Evolutionary conservation across 768 basidiomycete genomes (phyloP).

Genomic region (Russula earlei): DNA sequence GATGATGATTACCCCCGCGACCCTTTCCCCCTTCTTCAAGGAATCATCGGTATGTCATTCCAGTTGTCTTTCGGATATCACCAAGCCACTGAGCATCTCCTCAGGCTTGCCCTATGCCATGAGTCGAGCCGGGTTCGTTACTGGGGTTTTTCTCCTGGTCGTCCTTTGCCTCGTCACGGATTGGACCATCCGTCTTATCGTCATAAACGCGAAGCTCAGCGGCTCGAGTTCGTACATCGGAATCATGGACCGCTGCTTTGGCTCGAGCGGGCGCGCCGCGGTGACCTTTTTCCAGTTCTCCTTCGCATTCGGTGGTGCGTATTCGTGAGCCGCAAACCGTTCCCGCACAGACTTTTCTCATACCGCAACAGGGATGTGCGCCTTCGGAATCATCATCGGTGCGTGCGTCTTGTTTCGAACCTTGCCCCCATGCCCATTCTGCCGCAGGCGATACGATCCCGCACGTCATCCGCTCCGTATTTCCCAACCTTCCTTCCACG

Average conservation of each 20-base stretch:
- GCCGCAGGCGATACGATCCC: slow-evolving; percentile 84
- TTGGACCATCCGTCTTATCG: slow-evolving; percentile 96
- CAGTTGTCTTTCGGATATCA: not conserved
- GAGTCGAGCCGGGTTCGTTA: slow-evolving; percentile 88
- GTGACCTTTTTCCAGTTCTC: slow-evolving; percentile 97
- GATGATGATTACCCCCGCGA: not conserved
- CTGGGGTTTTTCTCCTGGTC: slow-evolving; percentile 74
- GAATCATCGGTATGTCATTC: slow-evolving; percentile 55
- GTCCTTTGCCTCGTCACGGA: slow-evolving; percentile 80
- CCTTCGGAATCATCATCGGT: slow-evolving; percentile 93
- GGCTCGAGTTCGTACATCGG: slow-evolving; percentile 88
- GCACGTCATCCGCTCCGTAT: slow-evolving; percentile 80
- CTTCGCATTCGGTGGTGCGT: slow-evolving; percentile 89
- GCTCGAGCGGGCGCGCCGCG: slow-evolving; percentile 80
- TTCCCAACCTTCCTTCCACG: slow-evolving; percentile 55
- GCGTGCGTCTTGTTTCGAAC: not conserved
- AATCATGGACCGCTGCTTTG: slow-evolving; percentile 92
- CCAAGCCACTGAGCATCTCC: not conserved
- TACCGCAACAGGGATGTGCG: slow-evolving; percentile 72
- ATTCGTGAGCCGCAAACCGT: slow-evolving; percentile 1
- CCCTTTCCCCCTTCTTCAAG: slow-evolving; percentile 28
- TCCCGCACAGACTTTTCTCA: not conserved
- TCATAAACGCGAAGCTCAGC: slow-evolving; percentile 91
- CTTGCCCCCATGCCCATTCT: not conserved
- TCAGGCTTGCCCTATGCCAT: slow-evolving; percentile 89